Evolutionary conservation across 345 rosid genomes (phyloP).

Genomic region (Aquilaria malaccensis): DNA sequence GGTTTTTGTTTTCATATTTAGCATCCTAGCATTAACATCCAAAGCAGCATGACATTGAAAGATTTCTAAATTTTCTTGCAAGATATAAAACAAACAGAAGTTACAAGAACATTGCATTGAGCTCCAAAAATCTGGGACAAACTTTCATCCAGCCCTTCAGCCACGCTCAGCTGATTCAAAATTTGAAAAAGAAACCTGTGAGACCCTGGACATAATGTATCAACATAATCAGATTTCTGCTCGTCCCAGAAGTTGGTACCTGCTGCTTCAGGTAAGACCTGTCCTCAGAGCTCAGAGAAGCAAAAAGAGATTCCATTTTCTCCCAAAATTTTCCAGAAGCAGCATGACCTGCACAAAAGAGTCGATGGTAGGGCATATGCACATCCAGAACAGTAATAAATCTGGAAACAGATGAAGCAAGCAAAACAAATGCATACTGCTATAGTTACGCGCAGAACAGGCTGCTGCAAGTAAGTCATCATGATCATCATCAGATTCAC

Average conservation of each 20-base stretch:
- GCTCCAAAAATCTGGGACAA: slow-evolving; percentile 49
- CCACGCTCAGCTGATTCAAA: slow-evolving; percentile 51
- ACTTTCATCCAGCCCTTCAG: slow-evolving; percentile 65
- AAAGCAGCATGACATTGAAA: too few relatives aligned
- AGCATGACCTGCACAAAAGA: slow-evolving; percentile 48
- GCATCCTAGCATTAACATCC: background rate
- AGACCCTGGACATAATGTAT: slow-evolving; percentile 11
- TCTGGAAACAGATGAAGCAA: slow-evolving; percentile 8
- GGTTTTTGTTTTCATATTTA: slow-evolving; percentile 3
- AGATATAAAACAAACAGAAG: slow-evolving; percentile 8
- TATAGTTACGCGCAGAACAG: slow-evolving; percentile 60
- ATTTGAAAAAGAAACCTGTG: slow-evolving; percentile 15
- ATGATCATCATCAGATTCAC: slow-evolving; percentile 78
- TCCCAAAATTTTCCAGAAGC: slow-evolving; percentile 80
- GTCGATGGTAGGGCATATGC: slow-evolving; percentile 1
- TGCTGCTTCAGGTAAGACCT: slow-evolving; percentile 66
- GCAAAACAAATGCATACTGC: slow-evolving; percentile 39
- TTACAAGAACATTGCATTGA: slow-evolving; percentile 50
- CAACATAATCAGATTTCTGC: slow-evolving; percentile 8
- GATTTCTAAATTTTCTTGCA: background rate
- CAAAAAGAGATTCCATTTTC: slow-evolving; percentile 73
- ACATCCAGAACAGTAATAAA: background rate
- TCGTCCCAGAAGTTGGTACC: slow-evolving; percentile 32
- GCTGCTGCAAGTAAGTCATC: slow-evolving; percentile 88
- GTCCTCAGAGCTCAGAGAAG: slow-evolving; percentile 56